A percentile compares a stretch with the other conserved stretches of the same genome.
Evolutionary conservation across 352 stramenopile genomes (phyloP).

Genomic region (Globisporangium cystogenes): DNA sequence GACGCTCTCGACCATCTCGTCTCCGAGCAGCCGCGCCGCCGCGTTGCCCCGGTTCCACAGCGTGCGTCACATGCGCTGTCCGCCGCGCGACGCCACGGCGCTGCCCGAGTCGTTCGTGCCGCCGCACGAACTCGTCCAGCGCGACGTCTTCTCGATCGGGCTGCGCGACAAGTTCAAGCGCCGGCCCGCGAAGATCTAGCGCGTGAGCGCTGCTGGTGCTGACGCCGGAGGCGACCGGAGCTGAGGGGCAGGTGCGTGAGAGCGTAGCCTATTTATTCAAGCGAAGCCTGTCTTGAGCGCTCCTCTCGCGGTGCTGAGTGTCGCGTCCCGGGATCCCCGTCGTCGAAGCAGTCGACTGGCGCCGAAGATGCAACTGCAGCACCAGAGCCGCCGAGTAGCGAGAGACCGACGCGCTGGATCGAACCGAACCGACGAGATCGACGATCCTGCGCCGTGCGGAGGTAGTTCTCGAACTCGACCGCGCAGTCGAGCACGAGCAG

Average conservation of each 20-base stretch:
- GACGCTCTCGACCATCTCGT: slow-evolving; percentile 4
- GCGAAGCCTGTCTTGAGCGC: too few relatives aligned
- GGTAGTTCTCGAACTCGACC: slow-evolving; percentile 16
- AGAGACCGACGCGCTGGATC: too few relatives aligned
- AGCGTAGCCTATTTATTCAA: too few relatives aligned
- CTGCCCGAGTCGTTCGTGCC: slow-evolving; percentile 67
- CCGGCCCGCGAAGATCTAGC: slow-evolving; percentile 24
- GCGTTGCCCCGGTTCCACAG: slow-evolving; percentile 13
- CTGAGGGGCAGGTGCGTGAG: too few relatives aligned
- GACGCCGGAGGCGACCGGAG: too few relatives aligned
- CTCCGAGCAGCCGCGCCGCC: slow-evolving; percentile 5
- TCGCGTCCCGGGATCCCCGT: too few relatives aligned
- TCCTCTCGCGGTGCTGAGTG: too few relatives aligned
- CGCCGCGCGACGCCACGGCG: slow-evolving; percentile 5
- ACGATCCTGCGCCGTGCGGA: neutral
- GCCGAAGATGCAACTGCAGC: too few relatives aligned
- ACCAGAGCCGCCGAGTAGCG: too few relatives aligned
- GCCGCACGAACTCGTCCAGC: slow-evolving; percentile 66
- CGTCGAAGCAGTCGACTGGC: too few relatives aligned
- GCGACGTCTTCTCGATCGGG: slow-evolving; percentile 66
- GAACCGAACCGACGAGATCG: too few relatives aligned
- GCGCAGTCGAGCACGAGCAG: slow-evolving; percentile 18
- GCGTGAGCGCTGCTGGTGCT: too few relatives aligned
- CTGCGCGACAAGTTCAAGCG: slow-evolving; percentile 68
- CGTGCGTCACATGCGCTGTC: slow-evolving; percentile 21